Percentiles rank a stretch among this genome's conserved stretches.
Conservation (phyloP, 2,329 filamentous ascomycete species). For the Aureobasidium melanogenum region DNA sequence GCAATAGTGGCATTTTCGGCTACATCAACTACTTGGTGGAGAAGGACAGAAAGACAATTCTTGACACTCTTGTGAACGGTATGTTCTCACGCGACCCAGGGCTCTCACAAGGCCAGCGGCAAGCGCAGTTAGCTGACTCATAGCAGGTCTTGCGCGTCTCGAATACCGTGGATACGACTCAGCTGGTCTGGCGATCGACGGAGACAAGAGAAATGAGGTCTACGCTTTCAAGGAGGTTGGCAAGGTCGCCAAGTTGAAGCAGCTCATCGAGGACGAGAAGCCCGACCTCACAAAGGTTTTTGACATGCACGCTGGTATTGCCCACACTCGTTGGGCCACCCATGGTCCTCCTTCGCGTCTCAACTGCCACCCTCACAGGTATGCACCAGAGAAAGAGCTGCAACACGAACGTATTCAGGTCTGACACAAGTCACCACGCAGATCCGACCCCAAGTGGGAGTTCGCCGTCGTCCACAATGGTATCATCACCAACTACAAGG, state of each 20-base stretch:
- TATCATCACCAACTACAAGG: slow-evolving; percentile 99
- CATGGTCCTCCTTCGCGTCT: slow-evolving; percentile 86
- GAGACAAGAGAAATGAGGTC: slow-evolving; percentile 98
- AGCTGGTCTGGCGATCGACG: slow-evolving; percentile 88
- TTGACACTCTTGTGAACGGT: slow-evolving; percentile 95
- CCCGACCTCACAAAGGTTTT: slow-evolving; percentile 87
- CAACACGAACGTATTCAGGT: background rate
- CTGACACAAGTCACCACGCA: slow-evolving; percentile 28
- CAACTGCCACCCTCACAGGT: slow-evolving; percentile 99
- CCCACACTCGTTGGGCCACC: slow-evolving; percentile 98
- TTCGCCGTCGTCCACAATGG: slow-evolving; percentile 98
- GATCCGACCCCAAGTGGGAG: slow-evolving; percentile 91
- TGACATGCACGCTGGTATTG: slow-evolving; percentile 96
- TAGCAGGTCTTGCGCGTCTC: slow-evolving; percentile 76
- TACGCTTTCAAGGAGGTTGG: slow-evolving; percentile 98
- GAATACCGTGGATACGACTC: slow-evolving; percentile 99
- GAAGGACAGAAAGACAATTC: slow-evolving; percentile 94
- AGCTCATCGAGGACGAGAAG: slow-evolving; percentile 76
- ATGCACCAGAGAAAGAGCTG: slow-evolving; percentile 28
- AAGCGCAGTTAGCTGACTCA: slow-evolving; percentile 18
- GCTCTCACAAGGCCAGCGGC: background rate
- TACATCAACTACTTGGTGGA: slow-evolving; percentile 99
- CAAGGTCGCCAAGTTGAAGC: slow-evolving; percentile 94
- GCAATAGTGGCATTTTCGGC: slow-evolving; percentile 67
- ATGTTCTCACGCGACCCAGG: slow-evolving; percentile 31